Evolutionary conservation across 2,329 filamentous ascomycete species (phyloP).

Genomic region (Talaromyces funiculosus): DNA sequence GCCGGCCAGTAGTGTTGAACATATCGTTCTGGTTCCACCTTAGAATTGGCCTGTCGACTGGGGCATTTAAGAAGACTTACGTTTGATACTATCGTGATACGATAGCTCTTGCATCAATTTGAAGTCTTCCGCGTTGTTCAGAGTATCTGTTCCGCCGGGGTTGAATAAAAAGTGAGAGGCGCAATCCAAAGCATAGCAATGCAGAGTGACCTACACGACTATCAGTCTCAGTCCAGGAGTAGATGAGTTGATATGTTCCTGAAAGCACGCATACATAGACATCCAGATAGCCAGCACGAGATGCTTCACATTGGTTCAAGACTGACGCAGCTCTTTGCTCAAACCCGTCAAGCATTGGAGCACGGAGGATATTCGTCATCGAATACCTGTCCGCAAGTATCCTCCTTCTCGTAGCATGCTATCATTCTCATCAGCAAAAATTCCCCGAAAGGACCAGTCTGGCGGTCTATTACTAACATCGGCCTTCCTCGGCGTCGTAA

Average conservation of each 20-base stretch:
- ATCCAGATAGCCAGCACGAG: conserved; percentile 48
- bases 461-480: conserved; percentile 15
- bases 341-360: conserved; percentile 53
- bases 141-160: conserved; percentile 57
- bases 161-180: conserved; percentile 66
- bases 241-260: not conserved
- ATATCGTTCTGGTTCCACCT: conserved; percentile 9
- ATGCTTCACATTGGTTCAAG: conserved; percentile 47
- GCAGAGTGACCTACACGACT: conserved; percentile 40
- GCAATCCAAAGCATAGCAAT: conserved; percentile 65
- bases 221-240: not conserved
- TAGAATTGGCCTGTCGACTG: not conserved
- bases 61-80: conserved; percentile 38
- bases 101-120: conserved; percentile 64
- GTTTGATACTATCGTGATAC: conserved; percentile 62
- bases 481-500: conserved; percentile 29
- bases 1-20: conserved; percentile 38
- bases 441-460: not conserved
- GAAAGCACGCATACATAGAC: conserved; percentile 56
- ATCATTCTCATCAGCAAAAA: not conserved
- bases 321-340: conserved; percentile 53
- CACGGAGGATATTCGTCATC: conserved; percentile 60
- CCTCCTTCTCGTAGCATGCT: conserved; percentile 60
- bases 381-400: conserved; percentile 63
- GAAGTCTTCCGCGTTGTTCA: conserved; percentile 52